A percentile compares a stretch with the other conserved stretches of the same genome.
These are phyloP conservation scores for Heliamphora ciliata DNA, from an alignment of 179 eudicot genomes.

Conservation along the genomic window DNA sequence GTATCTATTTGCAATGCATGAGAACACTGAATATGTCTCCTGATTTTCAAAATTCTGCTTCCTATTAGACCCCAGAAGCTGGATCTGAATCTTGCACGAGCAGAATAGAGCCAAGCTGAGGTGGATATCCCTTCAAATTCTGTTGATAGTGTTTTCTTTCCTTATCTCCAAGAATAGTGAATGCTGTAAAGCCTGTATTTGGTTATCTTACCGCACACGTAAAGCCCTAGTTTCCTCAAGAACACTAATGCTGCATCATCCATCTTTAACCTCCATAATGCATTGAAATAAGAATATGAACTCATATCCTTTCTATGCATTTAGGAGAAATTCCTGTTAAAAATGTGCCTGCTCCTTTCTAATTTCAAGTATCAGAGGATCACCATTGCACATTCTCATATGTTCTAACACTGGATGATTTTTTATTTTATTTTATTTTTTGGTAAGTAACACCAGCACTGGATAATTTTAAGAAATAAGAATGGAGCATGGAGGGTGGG, in stretches of 20 bases:
- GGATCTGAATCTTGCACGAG: neutral
- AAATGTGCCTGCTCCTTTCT: too few relatives aligned
- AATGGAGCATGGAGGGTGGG: too few relatives aligned
- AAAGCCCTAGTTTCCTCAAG: neutral
- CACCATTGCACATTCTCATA: too few relatives aligned
- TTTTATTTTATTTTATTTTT: too few relatives aligned
- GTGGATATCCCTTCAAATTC: neutral
- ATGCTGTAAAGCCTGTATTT: neutral
- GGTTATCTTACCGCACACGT: neutral
- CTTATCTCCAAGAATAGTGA: constrained; percentile 3
- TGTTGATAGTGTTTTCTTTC: neutral
- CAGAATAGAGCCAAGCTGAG: neutral
- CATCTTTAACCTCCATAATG: neutral
- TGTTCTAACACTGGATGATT: too few relatives aligned
- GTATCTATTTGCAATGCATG: neutral
- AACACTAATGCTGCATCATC: neutral
- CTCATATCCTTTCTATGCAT: too few relatives aligned
- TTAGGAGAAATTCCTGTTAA: too few relatives aligned
- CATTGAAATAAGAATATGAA: neutral
- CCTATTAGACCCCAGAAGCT: too few relatives aligned
- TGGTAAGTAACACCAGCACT: too few relatives aligned
- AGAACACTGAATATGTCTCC: neutral
- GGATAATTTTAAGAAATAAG: too few relatives aligned
- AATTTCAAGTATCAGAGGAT: too few relatives aligned
- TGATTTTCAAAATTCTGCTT: neutral